phyloP scores from a whole-genome alignment of 345 rosid genomes.

The Angophora floribunda region DNA sequence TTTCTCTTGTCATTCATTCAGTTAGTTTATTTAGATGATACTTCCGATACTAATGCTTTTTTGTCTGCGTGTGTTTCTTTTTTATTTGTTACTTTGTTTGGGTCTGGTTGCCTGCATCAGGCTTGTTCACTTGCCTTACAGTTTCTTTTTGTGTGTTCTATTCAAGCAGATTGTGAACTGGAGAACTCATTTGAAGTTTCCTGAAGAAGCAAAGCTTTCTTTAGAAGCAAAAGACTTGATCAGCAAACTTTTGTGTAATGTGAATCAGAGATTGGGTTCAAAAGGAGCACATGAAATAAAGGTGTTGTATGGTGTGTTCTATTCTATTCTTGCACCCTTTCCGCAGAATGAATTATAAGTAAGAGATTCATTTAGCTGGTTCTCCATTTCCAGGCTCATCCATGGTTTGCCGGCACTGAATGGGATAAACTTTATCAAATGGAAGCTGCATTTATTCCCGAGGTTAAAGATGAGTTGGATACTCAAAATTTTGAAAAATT shows the following conservation, averaged over 20 bases:
- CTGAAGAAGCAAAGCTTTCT: conserved; percentile 83
- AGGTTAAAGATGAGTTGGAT: conserved; percentile 84
- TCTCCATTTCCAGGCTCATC: conserved; percentile 55
- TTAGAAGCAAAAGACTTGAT: conserved; percentile 63
- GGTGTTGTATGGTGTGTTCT: conserved; percentile 68
- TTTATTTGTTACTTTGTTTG: not conserved
- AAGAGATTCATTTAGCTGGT: conserved; percentile 7
- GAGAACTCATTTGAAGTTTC: conserved; percentile 94
- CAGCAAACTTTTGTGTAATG: conserved; percentile 76
- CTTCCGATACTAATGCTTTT: not conserved
- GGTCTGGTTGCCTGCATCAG: not conserved
- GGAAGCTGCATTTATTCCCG: conserved; percentile 92
- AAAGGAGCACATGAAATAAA: conserved; percentile 80
- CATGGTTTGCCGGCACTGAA: conserved; percentile 62
- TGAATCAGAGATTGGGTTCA: conserved; percentile 75
- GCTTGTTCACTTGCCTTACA: not conserved
- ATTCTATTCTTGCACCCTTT: conserved; percentile 19
- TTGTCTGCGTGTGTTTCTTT: not conserved
- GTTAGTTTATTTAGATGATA: not conserved
- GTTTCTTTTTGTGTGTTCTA: not conserved
- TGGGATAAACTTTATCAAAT: conserved; percentile 78
- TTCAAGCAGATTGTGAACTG: conserved; percentile 72
- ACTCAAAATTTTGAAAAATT: conserved; percentile 95
- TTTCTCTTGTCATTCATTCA: not conserved
- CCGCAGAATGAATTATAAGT: not conserved